Percentiles rank a stretch among this genome's conserved stretches.
phyloP scores from a whole-genome alignment of 208 protist species.

The Vickermania ingenoplastis region DNA sequence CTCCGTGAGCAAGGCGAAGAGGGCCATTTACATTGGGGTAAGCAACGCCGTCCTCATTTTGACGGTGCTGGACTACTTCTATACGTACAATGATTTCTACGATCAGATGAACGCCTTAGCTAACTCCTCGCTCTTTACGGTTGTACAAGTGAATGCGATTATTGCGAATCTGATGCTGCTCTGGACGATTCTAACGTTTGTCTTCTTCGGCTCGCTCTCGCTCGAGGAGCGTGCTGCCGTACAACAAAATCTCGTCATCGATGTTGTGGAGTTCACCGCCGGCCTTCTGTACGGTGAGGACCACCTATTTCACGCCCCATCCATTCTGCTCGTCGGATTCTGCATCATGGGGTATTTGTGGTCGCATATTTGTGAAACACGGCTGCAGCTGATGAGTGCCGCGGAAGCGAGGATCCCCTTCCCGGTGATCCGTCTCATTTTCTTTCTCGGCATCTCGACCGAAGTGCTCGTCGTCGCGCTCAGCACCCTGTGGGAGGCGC shows the following conservation, averaged over 20 bases:
- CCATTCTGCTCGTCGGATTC: neutral
- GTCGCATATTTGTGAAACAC: neutral
- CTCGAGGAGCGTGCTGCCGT: conserved; percentile 9
- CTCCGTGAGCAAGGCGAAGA: too few relatives aligned
- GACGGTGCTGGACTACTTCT: conserved; percentile 10
- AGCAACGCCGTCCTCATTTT: neutral
- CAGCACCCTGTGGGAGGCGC: neutral
- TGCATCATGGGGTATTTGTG: neutral
- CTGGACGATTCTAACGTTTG: conserved; percentile 4
- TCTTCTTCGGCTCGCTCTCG: conserved; percentile 23
- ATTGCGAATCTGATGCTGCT: conserved; percentile 12
- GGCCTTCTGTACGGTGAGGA: conserved; percentile 6
- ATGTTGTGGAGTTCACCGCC: conserved; percentile 10
- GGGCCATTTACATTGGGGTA: neutral
- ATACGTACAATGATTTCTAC: conserved; percentile 16
- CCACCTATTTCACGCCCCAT: neutral
- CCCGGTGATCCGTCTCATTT: neutral
- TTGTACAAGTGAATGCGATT: conserved; percentile 14
- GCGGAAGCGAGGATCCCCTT: neutral
- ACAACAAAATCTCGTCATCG: neutral
- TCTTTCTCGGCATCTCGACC: neutral
- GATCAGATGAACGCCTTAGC: conserved; percentile 18
- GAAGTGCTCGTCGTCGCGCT: neutral
- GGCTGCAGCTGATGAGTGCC: neutral
- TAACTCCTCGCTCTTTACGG: conserved; percentile 15